Conservation (phyloP, 75 land plant species). For the Larix kaempferi region DNA sequence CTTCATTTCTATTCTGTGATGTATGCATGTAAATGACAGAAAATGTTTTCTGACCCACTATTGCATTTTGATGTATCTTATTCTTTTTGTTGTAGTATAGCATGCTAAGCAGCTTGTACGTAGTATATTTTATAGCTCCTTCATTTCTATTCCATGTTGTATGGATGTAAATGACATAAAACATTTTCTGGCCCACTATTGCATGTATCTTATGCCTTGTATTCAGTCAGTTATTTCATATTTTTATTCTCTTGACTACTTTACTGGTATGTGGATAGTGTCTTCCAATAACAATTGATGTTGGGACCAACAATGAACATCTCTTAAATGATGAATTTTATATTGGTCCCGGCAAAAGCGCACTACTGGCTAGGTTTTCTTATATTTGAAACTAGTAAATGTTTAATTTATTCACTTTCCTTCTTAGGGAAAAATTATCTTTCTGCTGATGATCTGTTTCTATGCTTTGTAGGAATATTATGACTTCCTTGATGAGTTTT, state of each 20-base stretch:
- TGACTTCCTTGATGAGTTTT: too few relatives aligned
- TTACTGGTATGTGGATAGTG: constrained; percentile 42
- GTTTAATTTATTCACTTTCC: background rate
- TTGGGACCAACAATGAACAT: constrained; percentile 92
- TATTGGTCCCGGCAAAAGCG: constrained; percentile 75
- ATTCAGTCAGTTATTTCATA: background rate
- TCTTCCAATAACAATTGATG: constrained; percentile 92
- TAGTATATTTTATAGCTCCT: too few relatives aligned
- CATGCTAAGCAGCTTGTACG: too few relatives aligned
- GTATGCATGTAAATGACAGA: background rate
- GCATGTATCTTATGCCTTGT: constrained; percentile 4
- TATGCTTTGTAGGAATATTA: constrained; percentile 47
- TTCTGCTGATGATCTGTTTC: background rate
- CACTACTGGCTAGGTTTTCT: constrained; percentile 71
- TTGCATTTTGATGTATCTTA: background rate
- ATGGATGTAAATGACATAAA: too few relatives aligned
- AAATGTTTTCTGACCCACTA: background rate
- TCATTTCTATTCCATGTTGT: too few relatives aligned
- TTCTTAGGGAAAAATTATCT: background rate
- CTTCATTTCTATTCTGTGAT: background rate
- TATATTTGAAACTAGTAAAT: background rate
- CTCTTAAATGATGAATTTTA: constrained; percentile 87
- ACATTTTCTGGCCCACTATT: too few relatives aligned
- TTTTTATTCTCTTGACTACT: background rate
- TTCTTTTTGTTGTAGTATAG: too few relatives aligned